phyloP scores from a whole-genome alignment of 768 basidiomycete species.

The Sarcomyxa edulis region DNA sequence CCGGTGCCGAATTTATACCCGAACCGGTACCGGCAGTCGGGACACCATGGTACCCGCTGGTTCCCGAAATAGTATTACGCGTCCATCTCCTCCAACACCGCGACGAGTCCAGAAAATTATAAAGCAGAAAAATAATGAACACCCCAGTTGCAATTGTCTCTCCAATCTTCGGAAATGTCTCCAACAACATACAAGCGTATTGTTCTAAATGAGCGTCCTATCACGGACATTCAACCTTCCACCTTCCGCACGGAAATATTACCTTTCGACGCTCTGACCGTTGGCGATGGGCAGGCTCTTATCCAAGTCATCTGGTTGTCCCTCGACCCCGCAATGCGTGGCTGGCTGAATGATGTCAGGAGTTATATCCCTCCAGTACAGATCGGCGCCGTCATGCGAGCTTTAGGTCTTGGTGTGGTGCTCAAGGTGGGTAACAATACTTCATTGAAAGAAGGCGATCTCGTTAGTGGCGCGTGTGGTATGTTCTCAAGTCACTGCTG shows the following conservation, averaged over 20 bases:
- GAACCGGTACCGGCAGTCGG: no score
- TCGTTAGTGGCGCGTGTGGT: conserved; percentile 63
- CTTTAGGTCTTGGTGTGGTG: conserved; percentile 60
- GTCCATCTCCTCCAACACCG: no score
- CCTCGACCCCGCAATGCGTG: conserved; percentile 85
- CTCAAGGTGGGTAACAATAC: conserved; percentile 48
- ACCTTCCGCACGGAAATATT: conserved; percentile 65
- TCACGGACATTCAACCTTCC: conserved; percentile 56
- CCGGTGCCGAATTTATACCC: no score
- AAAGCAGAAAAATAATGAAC: no score
- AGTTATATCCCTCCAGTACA: conserved; percentile 67
- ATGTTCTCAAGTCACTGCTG: conserved; percentile 16
- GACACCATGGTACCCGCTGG: no score
- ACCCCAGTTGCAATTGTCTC: no score
- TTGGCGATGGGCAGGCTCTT: conserved; percentile 49
- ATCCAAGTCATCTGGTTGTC: conserved; percentile 74
- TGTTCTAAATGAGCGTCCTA: conserved; percentile 72
- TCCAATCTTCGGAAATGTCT: no score
- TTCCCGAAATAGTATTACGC: no score
- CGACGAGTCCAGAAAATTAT: no score
- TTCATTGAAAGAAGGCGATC: conserved; percentile 57
- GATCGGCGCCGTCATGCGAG: conserved; percentile 77
- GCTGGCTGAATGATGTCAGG: conserved; percentile 68
- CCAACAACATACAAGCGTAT: conserved; percentile 49
- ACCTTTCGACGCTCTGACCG: conserved; percentile 46